Base-by-base conservation (phyloP, 1,284 basidiomycete genomes). In the Marasmius oreades region DNA sequence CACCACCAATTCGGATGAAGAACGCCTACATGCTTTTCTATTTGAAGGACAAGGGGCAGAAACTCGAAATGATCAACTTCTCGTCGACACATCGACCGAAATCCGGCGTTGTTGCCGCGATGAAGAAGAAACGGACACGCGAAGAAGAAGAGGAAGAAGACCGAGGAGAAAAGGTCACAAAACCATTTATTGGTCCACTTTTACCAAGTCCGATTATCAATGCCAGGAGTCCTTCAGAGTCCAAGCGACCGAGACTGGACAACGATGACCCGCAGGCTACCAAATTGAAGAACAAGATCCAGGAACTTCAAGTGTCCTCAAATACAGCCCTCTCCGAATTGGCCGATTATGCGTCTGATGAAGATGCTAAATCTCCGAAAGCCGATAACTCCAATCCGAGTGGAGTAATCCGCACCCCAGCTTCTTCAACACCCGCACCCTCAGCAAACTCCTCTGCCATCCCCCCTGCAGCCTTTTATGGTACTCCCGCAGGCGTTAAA, bases 21-120 rank as follows among this genome's bases (percentile, higher is more conserved):
- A 93, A 84, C 63, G 97, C 96, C 51, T 99, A 99, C 65, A 82
- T 98, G 57, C 77, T 99, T 52, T 96, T 96, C 73, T 99, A 99
- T 71, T 80, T 94, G 44, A 84, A 86, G 51, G 85, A 88, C 61
- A 88, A 83, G 68, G 89, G 89, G 2, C 84, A 90, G 62, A 78
- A 77, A 10, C 72, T 92, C 43, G 81, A 88, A 61, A 82, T 82
- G 18, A 85, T 81, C 3, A 71, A 71, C 16, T 48, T 60, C 43
- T 63, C 63, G 44, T 56, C 65, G 2, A n/a, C 62, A 36, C 24
- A 61, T 57, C 42, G 51, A 34, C 62, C 67, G 47, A 78, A 73
- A 60, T 68, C 65, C n/a, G 73, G 74, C 24, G 62, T 87, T 43
- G 70, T 77, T 4, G 74, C 78, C 8, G 73, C 72, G 55, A 86